Evolutionary conservation across 2,329 filamentous ascomycete species (phyloP).

Genomic region (Peltaster fructicola): DNA sequence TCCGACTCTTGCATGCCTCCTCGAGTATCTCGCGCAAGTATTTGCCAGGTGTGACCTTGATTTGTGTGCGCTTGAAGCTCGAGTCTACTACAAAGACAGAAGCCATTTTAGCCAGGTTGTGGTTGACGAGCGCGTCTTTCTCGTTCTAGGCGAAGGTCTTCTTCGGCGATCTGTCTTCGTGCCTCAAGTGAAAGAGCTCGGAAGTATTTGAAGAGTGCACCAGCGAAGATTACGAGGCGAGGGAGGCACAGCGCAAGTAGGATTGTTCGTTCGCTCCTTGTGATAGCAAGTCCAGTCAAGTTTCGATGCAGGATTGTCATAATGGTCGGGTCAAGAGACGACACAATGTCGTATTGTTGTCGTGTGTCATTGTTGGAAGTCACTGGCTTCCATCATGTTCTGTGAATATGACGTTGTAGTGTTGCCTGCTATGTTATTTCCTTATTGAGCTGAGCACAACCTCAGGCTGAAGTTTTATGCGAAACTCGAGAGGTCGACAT

Average conservation of each 20-base stretch:
- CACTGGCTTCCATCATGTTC: not conserved
- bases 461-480: too few relatives aligned
- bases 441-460: too few relatives aligned
- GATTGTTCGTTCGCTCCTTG: constrained; percentile 17
- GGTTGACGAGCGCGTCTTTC: constrained; percentile 1
- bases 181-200: constrained; percentile 7
- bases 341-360: not conserved
- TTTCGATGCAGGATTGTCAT: constrained; percentile 3
- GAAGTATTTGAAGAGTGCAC: constrained; percentile 11
- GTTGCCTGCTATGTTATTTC: not conserved
- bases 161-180: constrained; percentile 7
- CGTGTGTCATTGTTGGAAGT: not conserved
- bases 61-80: constrained; percentile 54
- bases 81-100: constrained; percentile 78
- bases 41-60: constrained; percentile 71
- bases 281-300: constrained; percentile 16
- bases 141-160: constrained; percentile 4
- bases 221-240: constrained; percentile 13
- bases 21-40: constrained; percentile 71
- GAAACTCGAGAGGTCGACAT: too few relatives aligned
- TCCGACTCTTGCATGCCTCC: constrained; percentile 74
- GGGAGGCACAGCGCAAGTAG: constrained; percentile 18
- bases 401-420: not conserved
- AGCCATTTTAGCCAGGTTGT: constrained; percentile 47
- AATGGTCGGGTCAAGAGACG: too few relatives aligned